Evolutionary conservation across 208 protist genomes (phyloP).

Genomic region (Angomonas deanei): DNA sequence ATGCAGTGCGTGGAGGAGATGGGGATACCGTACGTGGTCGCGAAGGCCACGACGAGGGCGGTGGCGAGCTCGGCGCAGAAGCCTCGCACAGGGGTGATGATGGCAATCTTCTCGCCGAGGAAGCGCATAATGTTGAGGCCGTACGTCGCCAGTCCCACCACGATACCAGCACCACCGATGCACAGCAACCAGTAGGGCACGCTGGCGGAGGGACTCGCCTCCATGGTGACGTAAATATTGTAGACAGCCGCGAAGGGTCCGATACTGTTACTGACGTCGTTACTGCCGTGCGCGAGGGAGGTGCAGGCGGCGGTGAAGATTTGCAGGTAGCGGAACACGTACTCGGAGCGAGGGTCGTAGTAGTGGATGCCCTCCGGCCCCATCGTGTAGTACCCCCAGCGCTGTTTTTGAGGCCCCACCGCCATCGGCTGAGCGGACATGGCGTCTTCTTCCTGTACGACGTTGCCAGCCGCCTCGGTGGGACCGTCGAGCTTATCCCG

Average conservation of each 20-base stretch:
- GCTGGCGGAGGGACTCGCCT: conserved; percentile 18
- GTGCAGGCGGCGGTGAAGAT: conserved; percentile 58
- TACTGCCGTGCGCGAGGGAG: conserved; percentile 61
- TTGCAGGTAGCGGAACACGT: conserved; percentile 62
- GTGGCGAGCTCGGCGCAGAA: conserved; percentile 57
- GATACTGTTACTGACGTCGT: conserved; percentile 69
- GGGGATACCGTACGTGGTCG: conserved; percentile 56
- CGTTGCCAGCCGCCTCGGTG: not conserved
- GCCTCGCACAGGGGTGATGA: conserved; percentile 47
- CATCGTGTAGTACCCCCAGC: conserved; percentile 3
- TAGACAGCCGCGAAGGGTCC: conserved; percentile 59
- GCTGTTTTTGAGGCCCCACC: conserved; percentile 9
- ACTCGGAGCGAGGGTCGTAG: conserved; percentile 53
- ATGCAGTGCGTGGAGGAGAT: conserved; percentile 87
- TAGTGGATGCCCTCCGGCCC: conserved; percentile 19
- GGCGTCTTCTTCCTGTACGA: not conserved
- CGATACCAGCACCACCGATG: conserved; percentile 53
- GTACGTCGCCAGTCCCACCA: conserved; percentile 62
- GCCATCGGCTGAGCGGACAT: not conserved
- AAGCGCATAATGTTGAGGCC: conserved; percentile 50
- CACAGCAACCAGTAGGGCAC: conserved; percentile 48
- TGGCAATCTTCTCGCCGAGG: conserved; percentile 33
- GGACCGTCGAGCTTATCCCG: not conserved
- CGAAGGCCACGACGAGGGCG: conserved; percentile 60
- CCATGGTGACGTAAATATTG: conserved; percentile 33